These are phyloP conservation scores for Trichoderma cornu-damae DNA, from an alignment of 2,329 filamentous ascomycete species.

Conservation along the genomic window DNA sequence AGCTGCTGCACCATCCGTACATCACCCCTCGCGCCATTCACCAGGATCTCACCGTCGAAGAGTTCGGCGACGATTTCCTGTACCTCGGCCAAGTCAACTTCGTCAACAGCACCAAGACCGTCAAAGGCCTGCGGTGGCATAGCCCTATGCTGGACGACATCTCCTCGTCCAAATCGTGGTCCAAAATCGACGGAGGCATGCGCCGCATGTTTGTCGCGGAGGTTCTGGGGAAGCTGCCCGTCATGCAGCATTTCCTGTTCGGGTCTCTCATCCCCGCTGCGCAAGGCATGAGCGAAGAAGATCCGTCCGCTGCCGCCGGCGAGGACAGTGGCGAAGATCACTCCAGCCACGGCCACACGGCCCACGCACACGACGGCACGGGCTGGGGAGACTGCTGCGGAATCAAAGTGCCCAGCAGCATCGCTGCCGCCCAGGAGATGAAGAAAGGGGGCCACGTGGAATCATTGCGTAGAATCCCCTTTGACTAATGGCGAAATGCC, in stretches of 20 bases:
- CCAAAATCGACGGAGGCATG: conserved; percentile 92
- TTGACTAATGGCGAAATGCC: conserved; percentile 54
- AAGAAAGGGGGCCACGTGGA: conserved; percentile 63
- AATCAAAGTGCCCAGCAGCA: conserved; percentile 91
- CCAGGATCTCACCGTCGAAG: conserved; percentile 79
- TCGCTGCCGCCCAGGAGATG: conserved; percentile 86
- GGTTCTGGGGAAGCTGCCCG: conserved; percentile 85
- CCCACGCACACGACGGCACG: conserved; percentile 58
- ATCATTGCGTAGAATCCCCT: conserved; percentile 68
- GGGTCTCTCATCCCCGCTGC: conserved; percentile 76
- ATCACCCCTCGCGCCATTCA: conserved; percentile 79
- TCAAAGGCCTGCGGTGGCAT: conserved; percentile 92
- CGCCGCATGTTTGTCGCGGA: conserved; percentile 93
- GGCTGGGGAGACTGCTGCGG: conserved; percentile 96
- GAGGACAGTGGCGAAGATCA: conserved; percentile 53
- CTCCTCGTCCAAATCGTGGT: conserved; percentile 81
- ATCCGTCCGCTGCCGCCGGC: conserved; percentile 40
- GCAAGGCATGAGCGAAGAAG: conserved; percentile 71
- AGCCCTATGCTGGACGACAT: conserved; percentile 98
- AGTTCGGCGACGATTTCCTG: conserved; percentile 75
- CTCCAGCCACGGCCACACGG: conserved; percentile 56
- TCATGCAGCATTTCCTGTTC: conserved; percentile 98
- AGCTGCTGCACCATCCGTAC: conserved; percentile 77
- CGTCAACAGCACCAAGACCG: conserved; percentile 94
- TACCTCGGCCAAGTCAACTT: conserved; percentile 92